Conservation (phyloP, 2,329 filamentous ascomycete genomes). For the Sclerotiophoma versabilis region DNA sequence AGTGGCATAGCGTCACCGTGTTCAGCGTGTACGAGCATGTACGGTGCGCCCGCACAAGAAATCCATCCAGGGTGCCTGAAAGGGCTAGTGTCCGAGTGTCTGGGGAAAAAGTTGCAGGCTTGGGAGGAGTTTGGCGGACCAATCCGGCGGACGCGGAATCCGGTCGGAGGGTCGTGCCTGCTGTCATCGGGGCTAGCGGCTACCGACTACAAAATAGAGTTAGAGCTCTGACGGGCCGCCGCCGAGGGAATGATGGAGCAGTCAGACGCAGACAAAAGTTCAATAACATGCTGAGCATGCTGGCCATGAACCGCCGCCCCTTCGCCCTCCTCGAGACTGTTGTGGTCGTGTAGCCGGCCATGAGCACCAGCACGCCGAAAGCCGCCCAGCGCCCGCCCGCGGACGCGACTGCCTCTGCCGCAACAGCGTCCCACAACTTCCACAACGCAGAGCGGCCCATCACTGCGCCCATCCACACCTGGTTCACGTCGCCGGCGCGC, state of each 20-base stretch:
- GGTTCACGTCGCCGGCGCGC: slow-evolving; percentile 45
- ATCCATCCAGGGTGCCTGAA: background rate
- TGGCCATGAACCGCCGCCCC: slow-evolving; percentile 4
- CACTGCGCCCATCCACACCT: slow-evolving; percentile 40
- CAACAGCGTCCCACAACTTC: slow-evolving; percentile 8
- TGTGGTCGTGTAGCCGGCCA: slow-evolving; percentile 20
- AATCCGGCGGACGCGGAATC: slow-evolving; percentile 28
- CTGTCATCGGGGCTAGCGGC: slow-evolving; percentile 7
- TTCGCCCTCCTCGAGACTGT: slow-evolving; percentile 5
- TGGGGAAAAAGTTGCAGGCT: slow-evolving; percentile 7
- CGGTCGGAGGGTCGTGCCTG: slow-evolving; percentile 6
- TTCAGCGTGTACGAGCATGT: background rate
- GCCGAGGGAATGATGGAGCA: background rate
- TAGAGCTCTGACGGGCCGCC: slow-evolving; percentile 1
- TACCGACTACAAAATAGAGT: slow-evolving; percentile 3
- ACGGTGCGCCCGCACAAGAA: background rate
- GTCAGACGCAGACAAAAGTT: background rate
- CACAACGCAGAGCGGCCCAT: slow-evolving; percentile 23
- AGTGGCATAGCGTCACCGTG: slow-evolving; percentile 3
- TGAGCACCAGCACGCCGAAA: slow-evolving; percentile 25
- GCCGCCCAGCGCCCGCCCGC: slow-evolving; percentile 21
- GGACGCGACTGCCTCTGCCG: slow-evolving; percentile 14
- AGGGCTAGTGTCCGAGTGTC: slow-evolving; percentile 1
- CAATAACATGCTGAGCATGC: background rate
- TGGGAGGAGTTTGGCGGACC: slow-evolving; percentile 23